Conservation (phyloP, 352 stramenopile species). For the Aphanomyces euteiches region DNA sequence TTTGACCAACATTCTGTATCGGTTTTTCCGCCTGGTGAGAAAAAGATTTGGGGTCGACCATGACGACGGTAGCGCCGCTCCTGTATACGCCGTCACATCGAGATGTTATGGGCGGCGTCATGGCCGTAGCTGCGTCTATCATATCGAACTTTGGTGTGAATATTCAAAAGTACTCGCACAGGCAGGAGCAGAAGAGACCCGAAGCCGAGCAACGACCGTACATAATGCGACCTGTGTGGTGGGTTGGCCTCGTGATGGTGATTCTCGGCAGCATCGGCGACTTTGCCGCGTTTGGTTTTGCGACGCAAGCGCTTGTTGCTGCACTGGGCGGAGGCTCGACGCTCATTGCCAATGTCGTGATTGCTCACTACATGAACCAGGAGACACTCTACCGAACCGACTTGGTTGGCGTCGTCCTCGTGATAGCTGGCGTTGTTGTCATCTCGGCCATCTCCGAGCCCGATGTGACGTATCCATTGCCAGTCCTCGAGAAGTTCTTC, state of each 20-base stretch:
- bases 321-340: constrained; percentile 81
- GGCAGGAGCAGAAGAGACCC: constrained; percentile 46
- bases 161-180: constrained; percentile 87
- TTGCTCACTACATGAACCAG: constrained; percentile 78
- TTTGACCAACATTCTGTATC: constrained; percentile 14
- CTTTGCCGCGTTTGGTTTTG: constrained; percentile 87
- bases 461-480: constrained; percentile 81
- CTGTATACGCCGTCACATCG: constrained; percentile 41
- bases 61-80: neutral
- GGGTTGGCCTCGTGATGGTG: constrained; percentile 73
- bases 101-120: constrained; percentile 74
- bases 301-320: constrained; percentile 84
- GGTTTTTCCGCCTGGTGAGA: constrained; percentile 2
- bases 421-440: constrained; percentile 83
- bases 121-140: constrained; percentile 76
- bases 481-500: constrained; percentile 80
- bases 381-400: constrained; percentile 78
- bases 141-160: constrained; percentile 88
- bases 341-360: constrained; percentile 85
- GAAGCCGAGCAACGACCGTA: constrained; percentile 61
- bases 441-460: constrained; percentile 82
- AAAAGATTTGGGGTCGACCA: constrained; percentile 19
- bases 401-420: constrained; percentile 74
- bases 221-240: constrained; percentile 84
- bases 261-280: constrained; percentile 80